Conservation (phyloP, 345 rosid genomes). For the Brassica juncea region DNA sequence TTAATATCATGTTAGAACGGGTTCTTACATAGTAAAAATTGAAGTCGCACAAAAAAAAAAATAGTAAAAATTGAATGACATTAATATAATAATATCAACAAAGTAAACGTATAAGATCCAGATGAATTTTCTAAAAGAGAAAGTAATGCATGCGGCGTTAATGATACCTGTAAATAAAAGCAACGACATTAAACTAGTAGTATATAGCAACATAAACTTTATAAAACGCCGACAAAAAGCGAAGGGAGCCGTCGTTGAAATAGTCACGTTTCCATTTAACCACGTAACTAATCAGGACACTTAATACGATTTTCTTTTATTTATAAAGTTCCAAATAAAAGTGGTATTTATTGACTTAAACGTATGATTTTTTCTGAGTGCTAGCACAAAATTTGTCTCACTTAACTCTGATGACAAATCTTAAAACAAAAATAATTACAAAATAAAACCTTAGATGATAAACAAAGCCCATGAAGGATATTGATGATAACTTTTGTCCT, state of each 20-base stretch:
- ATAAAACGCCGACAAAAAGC: constrained; percentile 11
- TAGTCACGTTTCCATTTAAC: not conserved
- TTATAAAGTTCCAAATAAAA: not conserved
- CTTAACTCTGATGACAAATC: not conserved
- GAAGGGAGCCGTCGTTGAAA: not conserved
- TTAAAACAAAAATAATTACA: not conserved
- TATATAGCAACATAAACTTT: not conserved
- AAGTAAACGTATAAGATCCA: not conserved
- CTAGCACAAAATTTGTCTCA: not conserved
- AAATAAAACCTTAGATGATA: not conserved
- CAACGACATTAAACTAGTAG: not conserved
- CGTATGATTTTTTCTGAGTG: not conserved
- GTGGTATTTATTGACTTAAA: not conserved
- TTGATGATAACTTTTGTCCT: not conserved
- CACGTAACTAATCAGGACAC: not conserved
- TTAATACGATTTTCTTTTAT: not conserved
- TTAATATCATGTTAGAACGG: not conserved
- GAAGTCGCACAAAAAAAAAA: too few species aligned
- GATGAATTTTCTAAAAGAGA: not conserved
- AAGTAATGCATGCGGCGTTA: not conserved
- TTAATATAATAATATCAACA: not conserved
- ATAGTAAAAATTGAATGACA: not conserved
- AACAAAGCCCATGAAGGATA: not conserved
- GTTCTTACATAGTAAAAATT: not conserved
- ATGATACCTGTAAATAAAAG: not conserved